A percentile compares a stretch with the other conserved stretches of the same genome.
Conservation (phyloP, 768 basidiomycete genomes). For the Pleurotus citrinopileatus region DNA sequence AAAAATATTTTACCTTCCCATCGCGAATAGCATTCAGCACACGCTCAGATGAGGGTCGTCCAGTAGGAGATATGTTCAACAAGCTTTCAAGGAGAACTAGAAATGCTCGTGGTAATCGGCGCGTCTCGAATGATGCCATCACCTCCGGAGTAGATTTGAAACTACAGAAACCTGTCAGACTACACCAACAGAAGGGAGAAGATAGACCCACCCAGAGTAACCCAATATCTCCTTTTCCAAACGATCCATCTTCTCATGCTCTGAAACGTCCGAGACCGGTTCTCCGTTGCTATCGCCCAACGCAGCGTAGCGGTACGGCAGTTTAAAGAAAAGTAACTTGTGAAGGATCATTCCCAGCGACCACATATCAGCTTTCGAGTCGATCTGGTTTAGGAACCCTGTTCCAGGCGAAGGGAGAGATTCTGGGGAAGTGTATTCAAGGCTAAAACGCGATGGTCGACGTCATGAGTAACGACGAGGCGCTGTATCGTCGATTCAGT, state of each 20-base stretch:
- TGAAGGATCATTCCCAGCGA: slow-evolving; percentile 95
- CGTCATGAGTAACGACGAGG: not conserved
- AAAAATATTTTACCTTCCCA: slow-evolving; percentile 59
- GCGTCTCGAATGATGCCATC: slow-evolving; percentile 56
- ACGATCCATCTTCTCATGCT: slow-evolving; percentile 60
- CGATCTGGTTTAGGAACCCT: slow-evolving; percentile 65
- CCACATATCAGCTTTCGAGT: slow-evolving; percentile 96
- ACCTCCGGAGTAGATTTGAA: slow-evolving; percentile 52
- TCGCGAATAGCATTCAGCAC: slow-evolving; percentile 67
- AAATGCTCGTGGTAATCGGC: slow-evolving; percentile 71
- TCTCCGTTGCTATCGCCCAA: slow-evolving; percentile 45
- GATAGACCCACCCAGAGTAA: slow-evolving; percentile 67
- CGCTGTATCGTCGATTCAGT: not conserved
- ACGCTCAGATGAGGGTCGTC: slow-evolving; percentile 71
- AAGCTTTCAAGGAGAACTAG: slow-evolving; percentile 73
- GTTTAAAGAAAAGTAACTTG: slow-evolving; percentile 86
- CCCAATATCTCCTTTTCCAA: slow-evolving; percentile 70
- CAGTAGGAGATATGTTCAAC: slow-evolving; percentile 54
- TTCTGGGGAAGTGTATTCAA: slow-evolving; percentile 90
- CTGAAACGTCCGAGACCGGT: slow-evolving; percentile 37
- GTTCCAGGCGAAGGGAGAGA: slow-evolving; percentile 68
- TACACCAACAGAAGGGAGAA: not conserved
- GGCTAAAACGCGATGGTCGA: slow-evolving; percentile 30
- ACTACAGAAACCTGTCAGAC: slow-evolving; percentile 21
- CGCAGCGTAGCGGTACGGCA: slow-evolving; percentile 79